phyloP scores from a whole-genome alignment of 257 asterid species.

The Anisodus acutangulus region DNA sequence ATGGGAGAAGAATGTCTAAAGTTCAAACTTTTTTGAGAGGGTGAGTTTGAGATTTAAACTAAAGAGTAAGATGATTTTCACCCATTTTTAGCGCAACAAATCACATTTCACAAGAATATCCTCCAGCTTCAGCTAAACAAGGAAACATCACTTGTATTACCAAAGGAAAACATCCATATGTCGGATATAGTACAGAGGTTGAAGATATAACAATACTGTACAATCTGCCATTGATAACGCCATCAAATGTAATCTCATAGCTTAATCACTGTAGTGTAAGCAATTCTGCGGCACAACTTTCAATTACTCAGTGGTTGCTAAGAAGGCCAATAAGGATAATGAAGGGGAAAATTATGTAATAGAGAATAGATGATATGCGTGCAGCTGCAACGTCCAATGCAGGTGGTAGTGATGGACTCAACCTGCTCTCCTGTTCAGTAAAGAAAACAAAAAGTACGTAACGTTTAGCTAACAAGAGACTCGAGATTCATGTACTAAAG shows the following conservation, averaged over 20 bases:
- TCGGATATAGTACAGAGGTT: not conserved
- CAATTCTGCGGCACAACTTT: not conserved
- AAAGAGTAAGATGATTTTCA: no score
- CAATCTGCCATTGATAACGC: not conserved
- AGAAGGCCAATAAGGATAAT: not conserved
- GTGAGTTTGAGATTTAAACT: no score
- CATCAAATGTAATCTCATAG: not conserved
- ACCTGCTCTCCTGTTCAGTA: conserved; percentile 18
- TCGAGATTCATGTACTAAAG: not conserved
- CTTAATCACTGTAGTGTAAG: not conserved
- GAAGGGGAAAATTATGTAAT: not conserved
- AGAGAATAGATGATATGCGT: not conserved
- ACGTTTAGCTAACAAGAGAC: not conserved
- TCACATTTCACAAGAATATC: no score
- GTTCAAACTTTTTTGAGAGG: no score
- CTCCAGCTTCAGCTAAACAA: no score
- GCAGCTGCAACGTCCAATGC: conserved; percentile 7
- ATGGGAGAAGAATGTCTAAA: no score
- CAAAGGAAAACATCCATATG: no score
- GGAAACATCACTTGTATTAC: no score
- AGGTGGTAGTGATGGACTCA: not conserved
- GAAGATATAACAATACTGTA: not conserved
- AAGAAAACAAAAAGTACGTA: not conserved
- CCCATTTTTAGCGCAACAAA: no score
- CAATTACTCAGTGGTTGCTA: not conserved